A percentile compares a stretch with the other conserved stretches of the same genome.
Evolutionary conservation across 1,139 yeast genomes (phyloP).

Genomic region (Saccharomyces hybrid): DNA sequence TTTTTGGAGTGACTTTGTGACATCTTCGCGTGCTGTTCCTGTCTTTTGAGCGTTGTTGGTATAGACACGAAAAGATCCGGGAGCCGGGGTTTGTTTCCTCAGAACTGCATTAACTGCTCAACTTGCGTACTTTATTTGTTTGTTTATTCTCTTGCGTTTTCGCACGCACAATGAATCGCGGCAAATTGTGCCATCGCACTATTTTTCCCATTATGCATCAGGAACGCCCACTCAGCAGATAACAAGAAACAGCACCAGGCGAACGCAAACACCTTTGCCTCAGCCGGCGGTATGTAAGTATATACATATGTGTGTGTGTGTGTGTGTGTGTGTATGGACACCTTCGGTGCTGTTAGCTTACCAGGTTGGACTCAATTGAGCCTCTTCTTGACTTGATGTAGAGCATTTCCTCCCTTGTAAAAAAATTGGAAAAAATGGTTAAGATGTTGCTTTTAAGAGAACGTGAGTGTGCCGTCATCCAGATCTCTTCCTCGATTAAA

Average conservation of each 20-base stretch:
- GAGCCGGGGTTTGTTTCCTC: background rate
- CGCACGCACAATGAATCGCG: background rate
- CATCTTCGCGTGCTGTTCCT: background rate
- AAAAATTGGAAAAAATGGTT: background rate
- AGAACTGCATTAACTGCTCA: background rate
- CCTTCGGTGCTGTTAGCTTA: background rate
- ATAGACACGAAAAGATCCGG: background rate
- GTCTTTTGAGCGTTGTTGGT: background rate
- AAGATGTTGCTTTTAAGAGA: background rate
- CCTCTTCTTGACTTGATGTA: background rate
- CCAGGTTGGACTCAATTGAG: background rate
- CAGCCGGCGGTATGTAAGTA: background rate
- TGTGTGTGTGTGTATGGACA: background rate
- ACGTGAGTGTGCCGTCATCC: background rate
- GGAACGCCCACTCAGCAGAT: background rate
- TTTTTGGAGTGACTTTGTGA: slow-evolving; percentile 4
- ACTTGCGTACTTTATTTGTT: background rate
- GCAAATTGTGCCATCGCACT: background rate
- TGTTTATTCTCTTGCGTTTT: background rate
- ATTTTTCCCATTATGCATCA: background rate
- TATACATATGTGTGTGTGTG: background rate
- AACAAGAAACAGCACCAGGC: background rate
- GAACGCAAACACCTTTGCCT: background rate
- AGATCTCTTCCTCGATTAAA: background rate
- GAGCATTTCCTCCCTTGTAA: background rate